Conservation (phyloP, 1,284 basidiomycete species). For the Kwoniella shivajii region DNA sequence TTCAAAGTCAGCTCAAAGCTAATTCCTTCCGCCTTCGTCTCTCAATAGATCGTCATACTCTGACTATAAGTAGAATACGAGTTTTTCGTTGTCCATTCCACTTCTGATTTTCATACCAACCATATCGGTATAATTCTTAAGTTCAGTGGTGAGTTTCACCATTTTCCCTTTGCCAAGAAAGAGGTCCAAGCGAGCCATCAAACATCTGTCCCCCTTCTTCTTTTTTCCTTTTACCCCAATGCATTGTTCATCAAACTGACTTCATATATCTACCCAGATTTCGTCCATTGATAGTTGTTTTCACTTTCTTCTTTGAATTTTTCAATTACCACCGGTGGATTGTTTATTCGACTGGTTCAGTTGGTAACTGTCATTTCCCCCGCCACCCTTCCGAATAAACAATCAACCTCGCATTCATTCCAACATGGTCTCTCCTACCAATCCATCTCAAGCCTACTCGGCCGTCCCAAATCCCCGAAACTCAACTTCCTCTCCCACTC, state of each 20-base stretch:
- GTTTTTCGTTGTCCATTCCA: no score
- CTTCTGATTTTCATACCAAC: no score
- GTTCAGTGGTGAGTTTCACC: no score
- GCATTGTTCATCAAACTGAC: background rate
- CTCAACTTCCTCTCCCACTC: slow-evolving; percentile 6
- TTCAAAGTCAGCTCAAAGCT: no score
- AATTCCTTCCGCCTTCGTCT: no score
- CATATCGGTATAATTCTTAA: no score
- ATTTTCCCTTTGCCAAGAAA: no score
- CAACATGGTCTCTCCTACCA: background rate
- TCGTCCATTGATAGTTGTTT: background rate
- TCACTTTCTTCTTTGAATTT: background rate
- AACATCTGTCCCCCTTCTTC: background rate
- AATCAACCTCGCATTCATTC: background rate
- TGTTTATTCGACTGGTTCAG: slow-evolving; percentile 4
- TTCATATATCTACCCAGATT: background rate
- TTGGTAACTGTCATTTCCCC: background rate
- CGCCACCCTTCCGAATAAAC: background rate
- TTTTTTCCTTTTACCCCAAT: background rate
- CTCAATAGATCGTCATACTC: no score
- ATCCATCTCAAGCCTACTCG: slow-evolving; percentile 3
- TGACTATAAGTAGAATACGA: no score
- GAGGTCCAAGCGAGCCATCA: background rate
- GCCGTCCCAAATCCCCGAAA: slow-evolving; percentile 9
- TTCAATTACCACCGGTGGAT: background rate